Evolutionary conservation across 768 basidiomycete genomes (phyloP).

Genomic region (Pleurotus citrinopileatus): DNA sequence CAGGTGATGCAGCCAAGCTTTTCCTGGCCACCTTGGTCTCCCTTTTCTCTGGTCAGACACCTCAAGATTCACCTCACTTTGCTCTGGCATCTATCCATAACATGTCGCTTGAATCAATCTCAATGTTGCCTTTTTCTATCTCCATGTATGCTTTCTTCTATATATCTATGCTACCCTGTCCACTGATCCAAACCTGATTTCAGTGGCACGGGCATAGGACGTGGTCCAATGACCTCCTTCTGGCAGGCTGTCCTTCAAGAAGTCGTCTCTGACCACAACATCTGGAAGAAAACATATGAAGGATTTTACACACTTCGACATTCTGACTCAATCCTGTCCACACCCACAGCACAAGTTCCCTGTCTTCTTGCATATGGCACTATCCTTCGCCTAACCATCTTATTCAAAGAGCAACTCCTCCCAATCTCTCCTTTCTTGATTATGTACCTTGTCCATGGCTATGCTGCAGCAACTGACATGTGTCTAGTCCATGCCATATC

Average conservation of each 20-base stretch:
- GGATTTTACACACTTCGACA: conserved; percentile 1
- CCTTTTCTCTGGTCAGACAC: not conserved
- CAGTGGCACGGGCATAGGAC: conserved; percentile 4
- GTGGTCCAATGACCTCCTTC: conserved; percentile 5
- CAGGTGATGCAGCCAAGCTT: not conserved
- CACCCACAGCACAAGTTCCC: not conserved
- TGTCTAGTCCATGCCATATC: conserved; percentile 1
- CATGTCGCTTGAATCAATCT: not conserved
- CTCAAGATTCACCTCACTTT: too few species aligned
- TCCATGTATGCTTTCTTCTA: not conserved
- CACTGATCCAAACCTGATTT: too few species aligned
- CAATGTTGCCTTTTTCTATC: too few species aligned
- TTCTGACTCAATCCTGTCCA: not conserved
- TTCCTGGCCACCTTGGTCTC: not conserved
- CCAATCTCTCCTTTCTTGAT: conserved; percentile 8
- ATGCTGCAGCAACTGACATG: not conserved
- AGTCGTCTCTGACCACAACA: not conserved
- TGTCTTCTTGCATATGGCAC: not conserved
- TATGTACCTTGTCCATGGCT: conserved; percentile 3
- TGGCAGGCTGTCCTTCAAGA: not conserved
- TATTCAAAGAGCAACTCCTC: not conserved
- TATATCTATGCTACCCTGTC: not conserved
- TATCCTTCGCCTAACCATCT: not conserved
- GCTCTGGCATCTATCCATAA: not conserved
- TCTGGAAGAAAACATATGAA: conserved; percentile 1